Base-by-base conservation (phyloP, 371 early-diverging fungal species). In the Thermomucor indicae-seudaticae region DNA sequence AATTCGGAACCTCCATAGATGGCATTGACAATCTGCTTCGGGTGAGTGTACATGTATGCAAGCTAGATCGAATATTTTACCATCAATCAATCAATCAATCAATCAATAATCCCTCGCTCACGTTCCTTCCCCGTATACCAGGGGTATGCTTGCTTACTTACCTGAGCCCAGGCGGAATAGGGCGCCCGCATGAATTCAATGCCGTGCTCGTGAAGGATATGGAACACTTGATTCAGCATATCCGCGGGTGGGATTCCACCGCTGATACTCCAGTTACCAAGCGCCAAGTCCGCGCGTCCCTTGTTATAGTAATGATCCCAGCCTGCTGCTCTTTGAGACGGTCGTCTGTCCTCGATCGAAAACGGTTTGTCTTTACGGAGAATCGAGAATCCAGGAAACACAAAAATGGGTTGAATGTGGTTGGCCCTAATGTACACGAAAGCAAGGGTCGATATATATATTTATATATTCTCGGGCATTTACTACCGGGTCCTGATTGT, bases 111-210 rank as follows among this genome's bases (percentile, higher is more conserved):
- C 12, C 37, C 16, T 10, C 19, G 19, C 3, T 20, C 40, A 1
- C 10, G 16, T 35, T 17, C n/a, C 2, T 35, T n/a, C 45, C 10
- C 6, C 17, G 14, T 43, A 11, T 27, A 31, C 24, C 44, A 14
- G 23, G 10, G 34, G 2, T 24, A 14, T 39, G 20, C 40, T 16
- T n/a, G n/a, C n/a, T 8, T 23, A 2, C 17, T 59, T 72, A 83
- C 84, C 78, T 92, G 92, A 34, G 83, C 90, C 81, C 86, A 88
- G 11, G 86, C 70, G 22, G 86, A 82, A 58, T 91, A 92, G 28
- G 92, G 92, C 17, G 91, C 91, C 22, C 91, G 86, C 55, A 92
- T 75, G 47, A 79, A 88, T 57, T 90, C 89, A 35, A 85, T 64
- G 1, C 75, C 67, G 47, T 83, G 60, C 51, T 81, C 78, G 41